Conservation (phyloP, 1,284 basidiomycete species). For the Trichosporon coremiiforme region DNA sequence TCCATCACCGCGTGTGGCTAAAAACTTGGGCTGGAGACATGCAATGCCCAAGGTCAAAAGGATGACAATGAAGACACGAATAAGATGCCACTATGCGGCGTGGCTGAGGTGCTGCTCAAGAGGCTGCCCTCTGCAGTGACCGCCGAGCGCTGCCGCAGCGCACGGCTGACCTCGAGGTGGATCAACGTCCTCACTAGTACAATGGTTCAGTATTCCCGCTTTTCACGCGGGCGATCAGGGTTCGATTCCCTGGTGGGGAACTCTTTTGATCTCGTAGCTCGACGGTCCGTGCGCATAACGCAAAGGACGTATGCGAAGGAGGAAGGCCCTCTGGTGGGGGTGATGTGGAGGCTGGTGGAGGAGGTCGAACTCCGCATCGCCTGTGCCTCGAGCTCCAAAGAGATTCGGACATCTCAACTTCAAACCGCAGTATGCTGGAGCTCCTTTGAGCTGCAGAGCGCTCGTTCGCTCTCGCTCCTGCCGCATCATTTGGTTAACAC, state of each 20-base stretch:
- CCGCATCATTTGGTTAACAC: neutral
- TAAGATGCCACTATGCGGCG: no score
- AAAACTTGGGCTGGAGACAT: no score
- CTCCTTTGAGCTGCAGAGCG: no score
- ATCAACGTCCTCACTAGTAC: constrained; percentile 4
- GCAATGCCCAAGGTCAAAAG: no score
- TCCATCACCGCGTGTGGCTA: no score
- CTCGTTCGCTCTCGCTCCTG: no score
- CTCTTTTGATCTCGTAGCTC: neutral
- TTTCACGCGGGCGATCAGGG: constrained; percentile 22
- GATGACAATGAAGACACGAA: no score
- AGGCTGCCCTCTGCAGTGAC: neutral
- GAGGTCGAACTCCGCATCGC: neutral
- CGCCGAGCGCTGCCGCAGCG: neutral
- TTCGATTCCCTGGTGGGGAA: constrained; percentile 22
- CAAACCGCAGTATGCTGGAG: no score
- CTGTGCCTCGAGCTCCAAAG: no score
- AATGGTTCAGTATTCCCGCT: constrained; percentile 20
- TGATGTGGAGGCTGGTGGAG: neutral
- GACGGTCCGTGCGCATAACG: neutral
- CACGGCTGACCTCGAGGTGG: neutral
- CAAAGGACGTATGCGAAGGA: neutral
- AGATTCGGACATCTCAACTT: no score
- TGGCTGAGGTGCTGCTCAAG: neutral
- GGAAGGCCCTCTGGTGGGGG: neutral